Evolutionary conservation across 2,329 filamentous ascomycete species (phyloP).

Genomic region (Colletotrichum nymphaeae): DNA sequence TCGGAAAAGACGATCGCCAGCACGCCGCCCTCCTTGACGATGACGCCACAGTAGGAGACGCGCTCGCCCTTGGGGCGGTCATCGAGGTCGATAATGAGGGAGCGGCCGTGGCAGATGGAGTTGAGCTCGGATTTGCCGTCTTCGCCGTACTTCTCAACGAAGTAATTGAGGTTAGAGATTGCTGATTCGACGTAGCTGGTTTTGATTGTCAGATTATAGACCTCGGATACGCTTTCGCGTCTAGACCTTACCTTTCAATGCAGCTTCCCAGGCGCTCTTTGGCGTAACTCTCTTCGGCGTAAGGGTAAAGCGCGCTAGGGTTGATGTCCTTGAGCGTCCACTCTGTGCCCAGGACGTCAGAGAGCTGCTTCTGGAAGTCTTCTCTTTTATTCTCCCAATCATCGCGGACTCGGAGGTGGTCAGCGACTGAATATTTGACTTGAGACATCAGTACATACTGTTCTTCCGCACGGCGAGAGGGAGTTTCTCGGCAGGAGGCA

Average conservation of each 20-base stretch:
- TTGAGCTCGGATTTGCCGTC: conserved; percentile 60
- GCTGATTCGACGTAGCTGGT: conserved; percentile 58
- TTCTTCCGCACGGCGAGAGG: conserved; percentile 64
- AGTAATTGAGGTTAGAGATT: conserved; percentile 53
- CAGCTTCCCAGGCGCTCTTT: conserved; percentile 56
- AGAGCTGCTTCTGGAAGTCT: conserved; percentile 56
- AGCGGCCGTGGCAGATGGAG: conserved; percentile 54
- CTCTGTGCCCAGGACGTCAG: conserved; percentile 54
- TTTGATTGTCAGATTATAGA: background rate
- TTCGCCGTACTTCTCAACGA: conserved; percentile 49
- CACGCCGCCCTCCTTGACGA: conserved; percentile 54
- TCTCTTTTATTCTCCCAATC: conserved; percentile 61
- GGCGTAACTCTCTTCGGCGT: conserved; percentile 54
- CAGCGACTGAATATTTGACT: conserved; percentile 36
- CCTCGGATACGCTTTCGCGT: background rate
- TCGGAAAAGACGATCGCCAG: conserved; percentile 61
- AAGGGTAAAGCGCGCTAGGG: conserved; percentile 59
- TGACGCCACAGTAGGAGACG: conserved; percentile 56
- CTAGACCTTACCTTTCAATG: conserved; percentile 51
- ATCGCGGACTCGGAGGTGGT: conserved; percentile 57
- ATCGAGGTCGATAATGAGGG: conserved; percentile 60
- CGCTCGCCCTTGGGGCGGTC: conserved; percentile 48
- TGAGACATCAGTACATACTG: conserved; percentile 44
- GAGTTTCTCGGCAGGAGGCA: conserved; percentile 61
- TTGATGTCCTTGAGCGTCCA: conserved; percentile 62